These are phyloP conservation scores for Pelagomonas calceolata DNA, from an alignment of 108 stramenopile genomes.

Conservation along the genomic window DNA sequence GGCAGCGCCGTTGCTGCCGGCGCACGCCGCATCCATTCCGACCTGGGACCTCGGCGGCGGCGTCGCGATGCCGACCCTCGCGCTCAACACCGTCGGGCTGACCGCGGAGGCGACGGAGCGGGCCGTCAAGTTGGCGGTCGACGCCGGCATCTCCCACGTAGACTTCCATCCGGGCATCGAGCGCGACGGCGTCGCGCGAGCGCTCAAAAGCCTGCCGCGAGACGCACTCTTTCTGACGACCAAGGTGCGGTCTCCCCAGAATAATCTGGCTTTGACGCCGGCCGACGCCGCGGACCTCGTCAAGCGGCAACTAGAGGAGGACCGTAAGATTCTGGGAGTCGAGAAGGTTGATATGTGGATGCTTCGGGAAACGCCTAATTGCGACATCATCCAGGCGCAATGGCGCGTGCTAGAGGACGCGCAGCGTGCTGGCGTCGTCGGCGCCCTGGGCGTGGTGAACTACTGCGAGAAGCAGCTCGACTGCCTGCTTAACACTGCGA, in stretches of 20 bases:
- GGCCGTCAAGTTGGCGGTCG: slow-evolving; percentile 22
- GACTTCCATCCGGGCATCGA: slow-evolving; percentile 52
- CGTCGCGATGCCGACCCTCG: slow-evolving; percentile 40
- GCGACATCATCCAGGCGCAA: slow-evolving; percentile 39
- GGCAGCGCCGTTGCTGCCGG: neutral
- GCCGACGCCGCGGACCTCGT: slow-evolving; percentile 27
- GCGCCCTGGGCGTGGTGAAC: slow-evolving; percentile 43
- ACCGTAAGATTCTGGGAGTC: slow-evolving; percentile 29
- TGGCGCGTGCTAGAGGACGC: slow-evolving; percentile 47
- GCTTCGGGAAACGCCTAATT: slow-evolving; percentile 43
- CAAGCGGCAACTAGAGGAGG: slow-evolving; percentile 37
- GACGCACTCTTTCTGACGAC: slow-evolving; percentile 37
- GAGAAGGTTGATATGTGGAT: slow-evolving; percentile 43
- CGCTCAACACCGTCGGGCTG: slow-evolving; percentile 44
- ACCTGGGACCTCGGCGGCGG: slow-evolving; percentile 26
- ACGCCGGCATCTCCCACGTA: slow-evolving; percentile 36
- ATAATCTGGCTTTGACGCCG: slow-evolving; percentile 15
- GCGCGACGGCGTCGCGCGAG: slow-evolving; percentile 40
- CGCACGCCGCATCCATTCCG: slow-evolving; percentile 13
- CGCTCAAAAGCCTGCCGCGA: slow-evolving; percentile 17
- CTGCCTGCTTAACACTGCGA: slow-evolving; percentile 32
- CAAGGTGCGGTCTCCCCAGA: slow-evolving; percentile 25
- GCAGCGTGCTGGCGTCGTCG: slow-evolving; percentile 21
- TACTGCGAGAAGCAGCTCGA: slow-evolving; percentile 33
- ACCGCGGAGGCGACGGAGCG: slow-evolving; percentile 30